These are phyloP conservation scores for Mallotus repandus DNA, from an alignment of 441 rosid species.

Conservation along the genomic window DNA sequence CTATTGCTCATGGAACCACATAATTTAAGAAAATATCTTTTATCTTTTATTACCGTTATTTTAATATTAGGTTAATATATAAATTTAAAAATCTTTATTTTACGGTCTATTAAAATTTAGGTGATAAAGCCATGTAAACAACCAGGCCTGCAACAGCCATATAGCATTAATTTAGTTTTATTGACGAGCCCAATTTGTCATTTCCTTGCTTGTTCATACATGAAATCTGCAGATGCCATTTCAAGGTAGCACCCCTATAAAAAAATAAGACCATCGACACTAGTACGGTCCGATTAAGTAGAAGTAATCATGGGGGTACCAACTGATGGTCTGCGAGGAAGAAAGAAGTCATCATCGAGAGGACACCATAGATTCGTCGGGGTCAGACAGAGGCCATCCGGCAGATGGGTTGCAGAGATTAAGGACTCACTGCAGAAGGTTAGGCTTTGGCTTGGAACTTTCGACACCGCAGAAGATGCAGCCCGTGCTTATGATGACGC, in stretches of 20 bases:
- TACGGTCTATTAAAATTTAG: too few species aligned
- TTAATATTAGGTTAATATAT: too few species aligned
- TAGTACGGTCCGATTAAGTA: constrained; percentile 5
- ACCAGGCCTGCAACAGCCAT: constrained; percentile 34
- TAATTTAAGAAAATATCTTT: too few species aligned
- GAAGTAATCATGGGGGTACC: constrained; percentile 23
- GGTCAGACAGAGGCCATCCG: constrained; percentile 59
- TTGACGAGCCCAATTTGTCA: constrained; percentile 18
- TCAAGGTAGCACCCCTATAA: constrained; percentile 13
- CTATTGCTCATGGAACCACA: too few species aligned
- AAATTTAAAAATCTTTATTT: too few species aligned
- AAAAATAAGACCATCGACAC: constrained; percentile 5
- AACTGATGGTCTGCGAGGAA: constrained; percentile 17
- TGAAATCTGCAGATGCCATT: constrained; percentile 18
- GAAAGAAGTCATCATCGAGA: constrained; percentile 44
- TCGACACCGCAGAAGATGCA: constrained; percentile 53
- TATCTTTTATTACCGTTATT: too few species aligned
- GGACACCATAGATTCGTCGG: constrained; percentile 59
- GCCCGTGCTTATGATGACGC: constrained; percentile 62
- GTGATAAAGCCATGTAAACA: constrained; percentile 31
- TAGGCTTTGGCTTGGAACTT: constrained; percentile 61
- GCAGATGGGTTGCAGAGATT: constrained; percentile 72
- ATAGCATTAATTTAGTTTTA: not conserved
- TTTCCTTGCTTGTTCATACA: constrained; percentile 19
- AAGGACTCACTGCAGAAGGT: constrained; percentile 55